Evolutionary conservation across 2,329 filamentous ascomycete species (phyloP).

Genomic region (Alternaria incomplexa): DNA sequence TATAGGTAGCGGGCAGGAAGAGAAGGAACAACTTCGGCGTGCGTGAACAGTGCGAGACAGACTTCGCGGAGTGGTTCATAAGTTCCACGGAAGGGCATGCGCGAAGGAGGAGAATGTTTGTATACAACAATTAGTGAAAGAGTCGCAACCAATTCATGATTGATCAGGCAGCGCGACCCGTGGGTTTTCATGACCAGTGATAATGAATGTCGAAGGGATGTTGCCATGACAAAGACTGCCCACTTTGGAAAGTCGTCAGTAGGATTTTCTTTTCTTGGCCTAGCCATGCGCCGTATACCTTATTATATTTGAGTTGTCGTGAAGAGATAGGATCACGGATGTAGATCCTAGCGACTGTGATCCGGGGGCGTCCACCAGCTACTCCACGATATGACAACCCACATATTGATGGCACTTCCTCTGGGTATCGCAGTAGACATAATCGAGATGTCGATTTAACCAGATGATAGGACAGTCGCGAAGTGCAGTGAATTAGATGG

Average conservation of each 20-base stretch:
- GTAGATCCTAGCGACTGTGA: background rate
- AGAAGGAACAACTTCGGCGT: background rate
- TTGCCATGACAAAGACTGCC: background rate
- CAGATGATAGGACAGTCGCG: background rate
- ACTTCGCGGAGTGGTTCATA: background rate
- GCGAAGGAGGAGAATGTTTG: background rate
- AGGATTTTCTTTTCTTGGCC: background rate
- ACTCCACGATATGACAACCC: background rate
- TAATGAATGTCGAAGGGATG: background rate
- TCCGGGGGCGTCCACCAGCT: background rate
- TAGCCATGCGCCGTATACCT: background rate
- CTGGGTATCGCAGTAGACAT: background rate
- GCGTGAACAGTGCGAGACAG: background rate
- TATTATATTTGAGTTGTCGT: background rate
- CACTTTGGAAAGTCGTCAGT: background rate
- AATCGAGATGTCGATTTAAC: background rate
- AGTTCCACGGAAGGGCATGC: background rate
- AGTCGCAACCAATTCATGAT: background rate
- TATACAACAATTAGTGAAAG: background rate
- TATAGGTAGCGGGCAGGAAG: background rate
- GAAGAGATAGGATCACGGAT: background rate
- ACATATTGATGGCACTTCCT: background rate
- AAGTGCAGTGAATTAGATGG: background rate
- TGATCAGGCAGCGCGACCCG: background rate
- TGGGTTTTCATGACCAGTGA: background rate